A percentile compares a stretch with the other conserved stretches of the same genome.
Conservation (phyloP, 2,329 filamentous ascomycete species). For the Colletotrichum karsti region DNA sequence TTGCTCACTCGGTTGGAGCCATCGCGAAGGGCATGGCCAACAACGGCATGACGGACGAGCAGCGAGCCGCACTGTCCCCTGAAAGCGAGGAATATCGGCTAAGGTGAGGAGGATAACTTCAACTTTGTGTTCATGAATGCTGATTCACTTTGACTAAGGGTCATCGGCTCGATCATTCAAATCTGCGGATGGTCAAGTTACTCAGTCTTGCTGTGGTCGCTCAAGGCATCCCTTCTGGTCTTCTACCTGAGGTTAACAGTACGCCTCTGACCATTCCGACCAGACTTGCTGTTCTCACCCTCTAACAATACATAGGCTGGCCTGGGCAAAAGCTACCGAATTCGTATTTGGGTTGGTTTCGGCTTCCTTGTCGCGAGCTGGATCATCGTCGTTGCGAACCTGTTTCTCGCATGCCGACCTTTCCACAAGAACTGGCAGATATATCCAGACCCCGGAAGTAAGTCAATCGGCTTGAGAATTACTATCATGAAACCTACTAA, state of each 20-base stretch:
- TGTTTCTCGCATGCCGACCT: slow-evolving; percentile 62
- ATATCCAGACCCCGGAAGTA: slow-evolving; percentile 63
- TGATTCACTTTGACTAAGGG: slow-evolving; percentile 39
- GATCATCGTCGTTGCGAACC: slow-evolving; percentile 55
- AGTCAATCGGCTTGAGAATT: slow-evolving; percentile 31
- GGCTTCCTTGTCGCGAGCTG: slow-evolving; percentile 57
- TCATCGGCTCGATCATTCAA: slow-evolving; percentile 62
- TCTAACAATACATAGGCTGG: slow-evolving; percentile 42
- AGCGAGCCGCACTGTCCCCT: slow-evolving; percentile 54
- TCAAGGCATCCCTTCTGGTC: slow-evolving; percentile 62
- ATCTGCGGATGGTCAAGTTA: slow-evolving; percentile 64
- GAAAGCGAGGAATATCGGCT: slow-evolving; percentile 52
- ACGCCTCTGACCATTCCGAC: not conserved
- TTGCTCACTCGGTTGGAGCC: slow-evolving; percentile 33
- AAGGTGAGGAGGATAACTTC: slow-evolving; percentile 32
- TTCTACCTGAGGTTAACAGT: slow-evolving; percentile 51
- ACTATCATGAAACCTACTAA: not conserved
- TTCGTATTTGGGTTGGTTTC: slow-evolving; percentile 60
- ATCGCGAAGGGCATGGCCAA: slow-evolving; percentile 62
- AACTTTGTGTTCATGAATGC: not conserved
- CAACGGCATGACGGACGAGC: slow-evolving; percentile 61
- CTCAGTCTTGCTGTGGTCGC: slow-evolving; percentile 57
- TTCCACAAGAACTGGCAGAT: slow-evolving; percentile 67
- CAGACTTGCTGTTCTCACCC: not conserved
- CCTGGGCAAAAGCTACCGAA: slow-evolving; percentile 44